phyloP scores from a whole-genome alignment of 1,139 yeast species.

The Debaryomyces subglobosus region DNA sequence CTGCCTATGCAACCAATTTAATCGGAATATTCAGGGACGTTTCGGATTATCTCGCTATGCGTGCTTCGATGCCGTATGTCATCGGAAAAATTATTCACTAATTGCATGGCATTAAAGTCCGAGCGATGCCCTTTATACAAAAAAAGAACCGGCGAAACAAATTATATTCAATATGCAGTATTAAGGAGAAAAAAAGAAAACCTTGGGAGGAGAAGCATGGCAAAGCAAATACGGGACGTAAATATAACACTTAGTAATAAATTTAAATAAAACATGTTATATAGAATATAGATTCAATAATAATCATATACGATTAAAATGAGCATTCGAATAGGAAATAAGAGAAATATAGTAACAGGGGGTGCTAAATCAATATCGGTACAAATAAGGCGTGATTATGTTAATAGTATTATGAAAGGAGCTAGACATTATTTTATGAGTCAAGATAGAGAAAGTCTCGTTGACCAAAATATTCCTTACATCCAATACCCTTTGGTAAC shows the following conservation, averaged over 20 bases:
- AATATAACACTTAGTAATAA: neutral
- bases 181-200: constrained; percentile 2
- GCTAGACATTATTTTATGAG: constrained; percentile 32
- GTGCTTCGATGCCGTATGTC: neutral
- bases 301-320: neutral
- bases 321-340: constrained; percentile 1
- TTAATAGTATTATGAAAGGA: constrained; percentile 23
- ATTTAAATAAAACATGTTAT: neutral
- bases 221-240: constrained; percentile 1
- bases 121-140: neutral
- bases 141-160: neutral
- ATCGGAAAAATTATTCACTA: neutral
- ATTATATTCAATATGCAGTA: neutral
- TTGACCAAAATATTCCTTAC: constrained; percentile 39
- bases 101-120: constrained; percentile 1
- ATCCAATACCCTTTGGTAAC: constrained; percentile 48
- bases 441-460: constrained; percentile 20
- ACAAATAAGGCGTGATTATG: constrained; percentile 1
- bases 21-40: neutral
- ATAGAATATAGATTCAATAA: neutral
- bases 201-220: constrained; percentile 3
- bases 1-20: neutral
- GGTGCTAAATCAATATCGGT: neutral
- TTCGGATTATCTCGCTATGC: neutral
- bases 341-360: neutral